A percentile compares a stretch with the other conserved stretches of the same genome.
These are phyloP conservation scores for Alnus glutinosa DNA, from an alignment of 306 rosid genomes.

Conservation along the genomic window DNA sequence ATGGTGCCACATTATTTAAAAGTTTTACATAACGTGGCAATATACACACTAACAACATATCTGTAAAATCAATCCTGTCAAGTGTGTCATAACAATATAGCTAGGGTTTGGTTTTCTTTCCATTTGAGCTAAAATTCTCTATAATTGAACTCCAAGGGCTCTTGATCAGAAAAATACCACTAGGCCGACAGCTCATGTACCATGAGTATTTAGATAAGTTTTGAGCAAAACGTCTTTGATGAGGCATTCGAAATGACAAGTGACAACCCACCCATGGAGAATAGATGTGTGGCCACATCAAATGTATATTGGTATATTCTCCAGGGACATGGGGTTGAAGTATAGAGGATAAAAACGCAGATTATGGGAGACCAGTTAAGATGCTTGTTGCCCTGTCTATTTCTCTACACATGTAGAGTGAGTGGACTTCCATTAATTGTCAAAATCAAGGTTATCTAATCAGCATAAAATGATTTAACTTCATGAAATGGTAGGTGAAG, in stretches of 20 bases:
- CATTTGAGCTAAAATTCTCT: no score
- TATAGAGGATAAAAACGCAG: conserved; percentile 14
- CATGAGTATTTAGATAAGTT: not conserved
- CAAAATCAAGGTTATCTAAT: conserved; percentile 49
- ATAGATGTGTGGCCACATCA: not conserved
- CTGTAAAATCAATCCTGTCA: no score
- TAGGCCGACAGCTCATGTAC: not conserved
- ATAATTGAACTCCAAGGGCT: not conserved
- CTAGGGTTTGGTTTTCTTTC: no score
- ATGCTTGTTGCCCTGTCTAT: conserved; percentile 10
- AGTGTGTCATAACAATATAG: not conserved
- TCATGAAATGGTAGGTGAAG: conserved; percentile 30
- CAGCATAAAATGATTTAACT: conserved; percentile 31
- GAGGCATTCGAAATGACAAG: not conserved
- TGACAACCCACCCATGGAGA: not conserved
- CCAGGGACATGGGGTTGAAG: not conserved
- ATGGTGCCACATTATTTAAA: no score
- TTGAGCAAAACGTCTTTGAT: not conserved
- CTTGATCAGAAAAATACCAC: not conserved
- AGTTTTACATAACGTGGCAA: no score
- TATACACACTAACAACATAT: no score
- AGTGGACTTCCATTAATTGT: conserved; percentile 47
- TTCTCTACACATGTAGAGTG: conserved; percentile 30
- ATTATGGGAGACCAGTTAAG: conserved; percentile 19
- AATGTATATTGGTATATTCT: not conserved